Base-by-base conservation (phyloP, 768 basidiomycete genomes). In the Rhizopogon sp. region DNA sequence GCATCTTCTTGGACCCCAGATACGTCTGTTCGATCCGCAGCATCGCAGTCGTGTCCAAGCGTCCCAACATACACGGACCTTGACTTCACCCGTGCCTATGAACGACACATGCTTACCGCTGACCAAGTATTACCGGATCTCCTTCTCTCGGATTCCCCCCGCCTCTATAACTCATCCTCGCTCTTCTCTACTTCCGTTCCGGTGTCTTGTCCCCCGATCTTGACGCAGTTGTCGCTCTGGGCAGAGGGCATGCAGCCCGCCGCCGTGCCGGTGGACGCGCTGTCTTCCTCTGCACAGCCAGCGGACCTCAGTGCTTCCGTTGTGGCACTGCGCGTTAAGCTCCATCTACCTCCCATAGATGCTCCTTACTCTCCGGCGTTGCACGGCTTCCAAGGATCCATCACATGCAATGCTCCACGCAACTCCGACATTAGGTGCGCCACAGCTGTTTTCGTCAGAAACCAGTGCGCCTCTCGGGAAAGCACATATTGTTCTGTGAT, bases 161-260 rank as follows among this genome's bases (percentile, higher is more conserved):
- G 70, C 50, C 16, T 59, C 35, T 64, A 63, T 53, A 57, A 62
- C 31, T 56, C 64, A 1, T 69, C 69, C 43, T 60, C 66, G 29
- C 42, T 69, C 11, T 65, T 68, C 57, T 50, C 68, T 55, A 8
- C 17, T 39, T 53, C 59, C 55, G 56, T 72, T 39, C 54, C 71
- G 66, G 65, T 61, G 64, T 74, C 66, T 67, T 69, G 57, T 57
- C 67, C 66, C 28, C 55, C 62, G 52, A 76, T 72, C 40, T 55
- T 77, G 43, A 68, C 69, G 13, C 71, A 70, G 44, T 66, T 88
- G 54, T 77, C 75, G 40, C 73, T 90, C 16, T 77, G 77, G 64
- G 82, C 87, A 22, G 84, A 87, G 60, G 85, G 87, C 56, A 86
- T 88, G 83, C 70, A 76, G n/a, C 76, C 83, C 16, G 76, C 83